Evolutionary conservation across 306 rosid species (phyloP).

Genomic region (Vigna nakashimae): DNA sequence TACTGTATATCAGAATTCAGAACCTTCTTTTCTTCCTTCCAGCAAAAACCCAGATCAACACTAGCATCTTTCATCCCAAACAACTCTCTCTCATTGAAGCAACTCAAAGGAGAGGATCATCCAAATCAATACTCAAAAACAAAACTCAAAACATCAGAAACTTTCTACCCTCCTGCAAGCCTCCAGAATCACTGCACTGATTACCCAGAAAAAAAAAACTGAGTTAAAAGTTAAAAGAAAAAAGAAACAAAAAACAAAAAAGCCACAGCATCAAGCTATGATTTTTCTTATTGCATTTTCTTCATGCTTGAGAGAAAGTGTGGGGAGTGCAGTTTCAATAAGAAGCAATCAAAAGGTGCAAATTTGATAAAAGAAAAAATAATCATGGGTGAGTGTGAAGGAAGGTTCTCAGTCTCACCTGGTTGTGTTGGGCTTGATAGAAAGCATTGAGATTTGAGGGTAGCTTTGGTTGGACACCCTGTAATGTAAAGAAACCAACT

Average conservation of each 20-base stretch:
- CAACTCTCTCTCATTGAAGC: constrained; percentile 43
- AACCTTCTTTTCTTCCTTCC: constrained; percentile 53
- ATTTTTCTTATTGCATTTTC: constrained; percentile 10
- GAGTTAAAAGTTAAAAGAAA: constrained; percentile 27
- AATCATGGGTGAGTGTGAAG: constrained; percentile 38
- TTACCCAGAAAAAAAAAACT: constrained; percentile 8
- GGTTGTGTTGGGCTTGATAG: constrained; percentile 35
- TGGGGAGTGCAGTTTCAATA: not conserved
- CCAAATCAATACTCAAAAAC: constrained; percentile 28
- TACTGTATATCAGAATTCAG: constrained; percentile 30
- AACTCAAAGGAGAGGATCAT: constrained; percentile 37
- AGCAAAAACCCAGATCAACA: constrained; percentile 67
- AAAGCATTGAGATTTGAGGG: constrained; percentile 48
- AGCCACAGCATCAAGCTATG: constrained; percentile 21
- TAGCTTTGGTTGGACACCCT: constrained; percentile 52
- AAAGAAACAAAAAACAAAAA: not conserved
- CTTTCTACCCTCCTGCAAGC: constrained; percentile 15
- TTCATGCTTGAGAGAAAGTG: not conserved
- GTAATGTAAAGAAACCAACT: constrained; percentile 47
- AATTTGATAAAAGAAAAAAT: not conserved
- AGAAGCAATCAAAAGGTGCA: constrained; percentile 14
- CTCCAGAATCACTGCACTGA: constrained; percentile 50
- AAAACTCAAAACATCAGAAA: constrained; percentile 7
- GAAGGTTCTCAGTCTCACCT: constrained; percentile 46
- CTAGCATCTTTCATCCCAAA: constrained; percentile 53